Percentiles rank a stretch among this genome's conserved stretches.
Conservation (phyloP, 345 rosid genomes). For the Rhodomyrtus tomentosa region DNA sequence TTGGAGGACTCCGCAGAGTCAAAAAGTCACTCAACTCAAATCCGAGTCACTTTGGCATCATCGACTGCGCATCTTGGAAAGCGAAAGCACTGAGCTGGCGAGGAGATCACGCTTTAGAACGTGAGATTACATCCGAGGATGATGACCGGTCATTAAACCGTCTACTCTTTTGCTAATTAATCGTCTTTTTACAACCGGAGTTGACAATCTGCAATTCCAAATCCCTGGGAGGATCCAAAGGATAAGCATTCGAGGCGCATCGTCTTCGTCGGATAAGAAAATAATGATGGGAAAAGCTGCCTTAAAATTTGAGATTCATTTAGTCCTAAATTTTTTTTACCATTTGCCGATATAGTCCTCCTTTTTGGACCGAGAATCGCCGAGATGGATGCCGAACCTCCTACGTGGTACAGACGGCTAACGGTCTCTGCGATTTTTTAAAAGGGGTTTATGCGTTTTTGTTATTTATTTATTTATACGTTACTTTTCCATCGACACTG, state of each 20-base stretch:
- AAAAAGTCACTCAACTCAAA: background rate
- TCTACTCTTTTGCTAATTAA: background rate
- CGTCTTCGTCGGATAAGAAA: background rate
- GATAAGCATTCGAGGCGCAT: background rate
- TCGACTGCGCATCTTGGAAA: background rate
- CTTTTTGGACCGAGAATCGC: too few species aligned
- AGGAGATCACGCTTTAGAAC: background rate
- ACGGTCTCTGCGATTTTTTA: too few species aligned
- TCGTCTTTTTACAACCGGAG: background rate
- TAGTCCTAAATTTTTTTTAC: too few species aligned
- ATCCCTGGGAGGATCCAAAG: background rate
- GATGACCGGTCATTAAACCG: background rate
- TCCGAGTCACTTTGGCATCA: background rate
- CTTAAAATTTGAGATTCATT: too few species aligned
- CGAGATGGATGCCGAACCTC: accelerated
- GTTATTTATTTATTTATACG: too few species aligned
- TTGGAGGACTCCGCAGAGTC: background rate
- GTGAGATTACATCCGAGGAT: background rate
- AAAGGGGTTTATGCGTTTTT: too few species aligned
- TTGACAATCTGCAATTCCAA: background rate
- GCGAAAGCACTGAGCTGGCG: background rate
- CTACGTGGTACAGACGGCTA: too few species aligned
- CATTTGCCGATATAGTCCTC: too few species aligned
- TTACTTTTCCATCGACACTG: too few species aligned
- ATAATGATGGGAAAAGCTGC: background rate